Percentiles rank a stretch among this genome's conserved stretches.
phyloP scores from a whole-genome alignment of 2,329 filamentous ascomycete species.

The Exophiala viscosa region DNA sequence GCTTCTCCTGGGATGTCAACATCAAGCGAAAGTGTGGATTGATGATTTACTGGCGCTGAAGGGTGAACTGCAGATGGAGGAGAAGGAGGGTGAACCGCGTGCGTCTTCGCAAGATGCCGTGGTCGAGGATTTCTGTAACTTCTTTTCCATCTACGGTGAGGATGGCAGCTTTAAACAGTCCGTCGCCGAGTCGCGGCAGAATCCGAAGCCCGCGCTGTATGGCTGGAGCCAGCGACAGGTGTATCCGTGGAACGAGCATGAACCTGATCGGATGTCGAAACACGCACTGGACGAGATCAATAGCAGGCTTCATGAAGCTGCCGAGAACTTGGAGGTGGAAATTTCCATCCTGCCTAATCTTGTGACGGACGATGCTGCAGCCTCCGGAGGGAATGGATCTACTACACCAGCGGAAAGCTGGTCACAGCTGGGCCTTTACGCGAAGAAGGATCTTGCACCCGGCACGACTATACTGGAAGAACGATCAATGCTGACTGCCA shows the following conservation, averaged over 20 bases:
- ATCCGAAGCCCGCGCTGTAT: conserved; percentile 13
- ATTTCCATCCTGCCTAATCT: conserved; percentile 73
- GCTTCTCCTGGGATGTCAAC: conserved; percentile 14
- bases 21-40: conserved; percentile 18
- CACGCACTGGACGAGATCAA: conserved; percentile 67
- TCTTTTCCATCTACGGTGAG: conserved; percentile 34
- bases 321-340: conserved; percentile 76
- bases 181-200: conserved; percentile 2
- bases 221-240: conserved; percentile 50
- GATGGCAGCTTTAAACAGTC: conserved; percentile 3
- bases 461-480: conserved; percentile 76
- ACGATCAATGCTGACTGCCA: conserved; percentile 81
- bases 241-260: conserved; percentile 61
- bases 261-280: conserved; percentile 55
- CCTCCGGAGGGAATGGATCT: conserved; percentile 12
- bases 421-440: conserved; percentile 84
- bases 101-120: conserved; percentile 19
- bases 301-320: conserved; percentile 56
- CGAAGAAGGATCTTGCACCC: conserved; percentile 71
- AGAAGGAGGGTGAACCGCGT: neutral
- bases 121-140: conserved; percentile 40
- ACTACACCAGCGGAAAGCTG: conserved; percentile 41
- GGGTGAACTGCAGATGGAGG: neutral
- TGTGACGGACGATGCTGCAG: conserved; percentile 36
- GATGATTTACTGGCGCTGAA: conserved; percentile 13